These are phyloP conservation scores for Niebla homalea DNA, from an alignment of 495 filamentous ascomycete species.

Conservation along the genomic window DNA sequence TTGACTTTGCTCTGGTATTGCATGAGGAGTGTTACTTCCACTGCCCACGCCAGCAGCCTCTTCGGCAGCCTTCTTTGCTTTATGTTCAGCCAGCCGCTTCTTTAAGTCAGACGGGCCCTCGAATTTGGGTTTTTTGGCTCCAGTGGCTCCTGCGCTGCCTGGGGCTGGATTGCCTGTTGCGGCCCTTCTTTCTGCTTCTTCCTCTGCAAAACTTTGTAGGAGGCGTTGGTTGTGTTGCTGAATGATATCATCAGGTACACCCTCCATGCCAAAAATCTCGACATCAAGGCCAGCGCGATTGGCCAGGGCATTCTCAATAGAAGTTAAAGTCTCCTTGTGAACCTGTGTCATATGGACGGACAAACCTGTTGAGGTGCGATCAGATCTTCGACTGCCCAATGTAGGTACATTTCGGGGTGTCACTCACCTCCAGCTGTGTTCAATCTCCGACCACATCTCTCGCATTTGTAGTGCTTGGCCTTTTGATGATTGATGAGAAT, in stretches of 20 bases:
- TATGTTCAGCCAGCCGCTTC: constrained; percentile 69
- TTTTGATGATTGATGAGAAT: constrained; percentile 95
- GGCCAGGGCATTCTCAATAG: constrained; percentile 81
- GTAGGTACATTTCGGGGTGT: background rate
- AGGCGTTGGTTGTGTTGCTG: constrained; percentile 75
- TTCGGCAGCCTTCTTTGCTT: constrained; percentile 51
- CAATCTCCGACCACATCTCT: constrained; percentile 69
- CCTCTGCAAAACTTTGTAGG: constrained; percentile 65
- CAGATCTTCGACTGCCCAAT: constrained; percentile 1
- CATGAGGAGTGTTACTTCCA: constrained; percentile 46
- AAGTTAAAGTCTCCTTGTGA: constrained; percentile 77
- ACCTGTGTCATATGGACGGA: constrained; percentile 97
- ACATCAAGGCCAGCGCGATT: constrained; percentile 73
- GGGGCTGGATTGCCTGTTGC: constrained; percentile 71
- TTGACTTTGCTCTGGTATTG: constrained; percentile 39
- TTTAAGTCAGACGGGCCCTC: constrained; percentile 67
- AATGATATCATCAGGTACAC: constrained; percentile 76
- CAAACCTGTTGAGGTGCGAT: constrained; percentile 45
- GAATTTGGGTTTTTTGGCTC: constrained; percentile 66
- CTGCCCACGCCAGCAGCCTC: constrained; percentile 43
- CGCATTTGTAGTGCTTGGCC: constrained; percentile 97
- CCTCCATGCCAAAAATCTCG: constrained; percentile 98
- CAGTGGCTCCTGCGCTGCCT: constrained; percentile 35
- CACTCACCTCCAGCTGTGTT: constrained; percentile 86
- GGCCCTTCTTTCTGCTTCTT: constrained; percentile 67